These are phyloP conservation scores for Entoloma clypeatum DNA, from an alignment of 1,284 basidiomycete genomes.

Conservation along the genomic window DNA sequence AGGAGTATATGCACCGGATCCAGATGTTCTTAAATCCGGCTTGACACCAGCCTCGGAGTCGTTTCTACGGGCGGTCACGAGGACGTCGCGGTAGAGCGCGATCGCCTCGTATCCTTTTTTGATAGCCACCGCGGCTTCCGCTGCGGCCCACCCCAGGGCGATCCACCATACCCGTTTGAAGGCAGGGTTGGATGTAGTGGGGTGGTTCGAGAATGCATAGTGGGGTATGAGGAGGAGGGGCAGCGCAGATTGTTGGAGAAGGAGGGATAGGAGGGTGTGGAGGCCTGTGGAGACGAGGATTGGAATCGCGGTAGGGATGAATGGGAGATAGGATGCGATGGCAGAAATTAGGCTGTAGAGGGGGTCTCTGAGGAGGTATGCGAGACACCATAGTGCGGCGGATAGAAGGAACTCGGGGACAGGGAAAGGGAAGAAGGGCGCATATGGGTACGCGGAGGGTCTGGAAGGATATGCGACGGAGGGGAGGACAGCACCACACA, in stretches of 20 bases:
- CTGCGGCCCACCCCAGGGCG: conserved; percentile 64
- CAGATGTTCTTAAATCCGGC: too few relatives aligned
- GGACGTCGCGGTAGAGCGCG: conserved; percentile 59
- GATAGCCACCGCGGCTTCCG: conserved; percentile 59
- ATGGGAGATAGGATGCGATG: conserved; percentile 26
- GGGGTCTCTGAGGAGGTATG: conserved; percentile 53
- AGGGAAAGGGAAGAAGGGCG: conserved; percentile 51
- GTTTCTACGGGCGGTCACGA: conserved; percentile 35
- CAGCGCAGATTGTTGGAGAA: conserved; percentile 53
- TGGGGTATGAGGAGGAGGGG: conserved; percentile 50
- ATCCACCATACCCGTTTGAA: conserved; percentile 73
- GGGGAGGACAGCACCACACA: conserved; percentile 47
- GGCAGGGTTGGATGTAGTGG: conserved; percentile 53
- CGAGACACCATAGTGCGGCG: conserved; percentile 55
- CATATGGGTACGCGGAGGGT: conserved; percentile 34
- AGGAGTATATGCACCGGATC: too few relatives aligned
- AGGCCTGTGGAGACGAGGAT: conserved; percentile 46
- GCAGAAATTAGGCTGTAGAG: conserved; percentile 37
- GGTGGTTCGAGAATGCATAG: conserved; percentile 37
- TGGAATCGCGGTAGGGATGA: conserved; percentile 18
- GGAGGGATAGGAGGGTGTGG: conserved; percentile 47
- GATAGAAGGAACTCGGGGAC: conserved; percentile 57
- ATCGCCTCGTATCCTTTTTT: conserved; percentile 67
- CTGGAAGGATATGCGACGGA: conserved; percentile 40
- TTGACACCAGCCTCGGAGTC: conserved; percentile 3